These are phyloP conservation scores for Amylostereum chailletii DNA, from an alignment of 1,284 basidiomycete genomes.

Conservation along the genomic window DNA sequence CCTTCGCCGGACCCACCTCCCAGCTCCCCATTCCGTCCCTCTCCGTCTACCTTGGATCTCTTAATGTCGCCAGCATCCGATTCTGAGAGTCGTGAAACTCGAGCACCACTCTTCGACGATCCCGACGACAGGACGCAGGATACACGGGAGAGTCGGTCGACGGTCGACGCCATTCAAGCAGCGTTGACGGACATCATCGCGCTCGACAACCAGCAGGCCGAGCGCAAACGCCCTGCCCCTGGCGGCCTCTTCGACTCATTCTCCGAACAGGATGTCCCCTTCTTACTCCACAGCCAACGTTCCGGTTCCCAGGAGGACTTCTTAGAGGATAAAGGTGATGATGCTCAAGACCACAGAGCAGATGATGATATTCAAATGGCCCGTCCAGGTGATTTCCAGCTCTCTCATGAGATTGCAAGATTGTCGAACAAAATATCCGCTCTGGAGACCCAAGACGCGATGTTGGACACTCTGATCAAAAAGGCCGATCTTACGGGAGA, in stretches of 20 bases:
- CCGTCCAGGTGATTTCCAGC: slow-evolving; percentile 78
- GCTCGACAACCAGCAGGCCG: slow-evolving; percentile 49
- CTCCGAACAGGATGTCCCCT: not conserved
- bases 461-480: slow-evolving; percentile 81
- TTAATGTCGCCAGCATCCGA: slow-evolving; percentile 62
- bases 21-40: slow-evolving; percentile 20
- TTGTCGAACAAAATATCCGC: slow-evolving; percentile 69
- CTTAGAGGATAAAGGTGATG: slow-evolving; percentile 30
- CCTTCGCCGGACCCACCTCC: slow-evolving; percentile 7
- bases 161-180: slow-evolving; percentile 91
- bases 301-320: slow-evolving; percentile 19
- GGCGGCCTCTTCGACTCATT: slow-evolving; percentile 3
- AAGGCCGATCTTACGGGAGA: slow-evolving; percentile 94
- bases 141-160: slow-evolving; percentile 48
- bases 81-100: slow-evolving; percentile 33
- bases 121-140: slow-evolving; percentile 52
- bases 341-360: slow-evolving; percentile 36
- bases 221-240: slow-evolving; percentile 8
- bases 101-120: slow-evolving; percentile 76
- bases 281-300: slow-evolving; percentile 18
- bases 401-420: slow-evolving; percentile 75
- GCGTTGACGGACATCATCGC: slow-evolving; percentile 93
- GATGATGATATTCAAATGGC: slow-evolving; percentile 59
- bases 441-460: slow-evolving; percentile 71
- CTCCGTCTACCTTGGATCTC: slow-evolving; percentile 59